A percentile compares a stretch with the other conserved stretches of the same genome.
These are phyloP conservation scores for Acanthamoeba castellanii DNA, from an alignment of 208 protist genomes.

Conservation along the genomic window DNA sequence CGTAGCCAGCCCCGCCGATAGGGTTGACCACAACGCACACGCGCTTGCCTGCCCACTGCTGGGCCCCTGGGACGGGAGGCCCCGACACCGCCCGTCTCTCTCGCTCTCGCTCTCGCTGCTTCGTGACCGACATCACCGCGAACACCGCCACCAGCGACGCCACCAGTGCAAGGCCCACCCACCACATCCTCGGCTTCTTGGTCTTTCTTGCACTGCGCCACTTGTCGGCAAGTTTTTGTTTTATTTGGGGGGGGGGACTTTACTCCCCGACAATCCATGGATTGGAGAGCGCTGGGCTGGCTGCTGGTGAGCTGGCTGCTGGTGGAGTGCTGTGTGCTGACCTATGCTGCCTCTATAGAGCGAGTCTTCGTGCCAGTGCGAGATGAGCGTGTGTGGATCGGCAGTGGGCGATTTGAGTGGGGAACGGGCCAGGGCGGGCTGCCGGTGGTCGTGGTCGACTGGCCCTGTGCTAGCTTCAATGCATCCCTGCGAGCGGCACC, in stretches of 20 bases:
- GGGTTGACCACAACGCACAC: slow-evolving; percentile 56
- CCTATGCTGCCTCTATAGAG: not conserved
- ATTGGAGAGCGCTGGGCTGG: too few species aligned
- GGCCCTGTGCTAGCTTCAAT: slow-evolving; percentile 26
- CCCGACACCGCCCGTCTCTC: not conserved
- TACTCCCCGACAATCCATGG: too few species aligned
- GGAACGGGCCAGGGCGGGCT: not conserved
- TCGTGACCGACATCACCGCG: not conserved
- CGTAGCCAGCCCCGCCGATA: slow-evolving; percentile 5
- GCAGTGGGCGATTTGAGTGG: not conserved
- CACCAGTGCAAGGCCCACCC: not conserved
- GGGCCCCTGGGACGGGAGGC: not conserved
- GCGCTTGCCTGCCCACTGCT: slow-evolving; percentile 42
- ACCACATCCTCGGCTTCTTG: not conserved
- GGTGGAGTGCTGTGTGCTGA: not conserved
- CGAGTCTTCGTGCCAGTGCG: not conserved
- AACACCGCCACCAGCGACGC: not conserved
- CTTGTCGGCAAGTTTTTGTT: not conserved
- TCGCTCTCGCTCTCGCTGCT: not conserved
- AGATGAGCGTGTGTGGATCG: not conserved
- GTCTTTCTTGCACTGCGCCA: not conserved
- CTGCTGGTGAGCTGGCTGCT: not conserved
- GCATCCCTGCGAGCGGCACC: not conserved
- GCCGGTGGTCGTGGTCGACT: not conserved
- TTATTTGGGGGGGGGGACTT: not conserved